Evolutionary conservation across 208 protist genomes (phyloP), one percentile per base, ranked within the genome.

Genomic region (Leishmania guyanensis): DNA sequence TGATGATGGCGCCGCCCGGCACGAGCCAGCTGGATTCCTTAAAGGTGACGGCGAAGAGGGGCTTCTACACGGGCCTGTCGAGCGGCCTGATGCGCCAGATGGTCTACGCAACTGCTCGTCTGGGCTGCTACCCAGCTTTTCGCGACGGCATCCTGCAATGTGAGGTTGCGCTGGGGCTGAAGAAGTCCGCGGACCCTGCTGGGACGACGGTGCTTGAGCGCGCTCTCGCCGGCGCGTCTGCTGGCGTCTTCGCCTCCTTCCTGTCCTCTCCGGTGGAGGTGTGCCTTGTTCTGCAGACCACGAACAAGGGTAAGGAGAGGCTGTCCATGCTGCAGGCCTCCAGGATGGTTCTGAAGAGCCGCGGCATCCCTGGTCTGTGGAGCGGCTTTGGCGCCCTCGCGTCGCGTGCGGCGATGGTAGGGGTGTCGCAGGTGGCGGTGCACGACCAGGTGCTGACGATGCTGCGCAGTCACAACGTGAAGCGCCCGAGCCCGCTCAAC

Each of bases 81-180:
- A 88, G 89, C 46, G 95, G 96, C 36, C 80, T 97, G 39, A 83
- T 89, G 54, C 93, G 95, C n/a, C 95, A 98, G 88, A 85, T 97
- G 17, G 95, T 98, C n/a, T 98, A 98, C 82, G 83, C 93, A 10
- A 96, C 95, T 1, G 87, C 81, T 16, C 93, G 96, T 69, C 93
- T 98, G 54, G 96, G 95, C 66, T 96, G 88, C 81, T 98, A 98
- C 88, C 94, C 96, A 60, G 91, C 92, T 39, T 96, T 98, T 84
- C 93, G 95, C 69, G 93, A 97, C 75, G 86, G 83, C 43, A 77
- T 98, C 56, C 86, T 94, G 60, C 66, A 88, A 43, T 70, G 81
- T 26, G 91, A 96, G 85, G 65, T 83, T 56, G 29, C 65, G 46
- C 29, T 89, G 71, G 90, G 91, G 29, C 71, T 87, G 54, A 86